Evolutionary conservation across 164 flowering plant genomes (phyloP).

Genomic region (Magnolia officinalis): DNA sequence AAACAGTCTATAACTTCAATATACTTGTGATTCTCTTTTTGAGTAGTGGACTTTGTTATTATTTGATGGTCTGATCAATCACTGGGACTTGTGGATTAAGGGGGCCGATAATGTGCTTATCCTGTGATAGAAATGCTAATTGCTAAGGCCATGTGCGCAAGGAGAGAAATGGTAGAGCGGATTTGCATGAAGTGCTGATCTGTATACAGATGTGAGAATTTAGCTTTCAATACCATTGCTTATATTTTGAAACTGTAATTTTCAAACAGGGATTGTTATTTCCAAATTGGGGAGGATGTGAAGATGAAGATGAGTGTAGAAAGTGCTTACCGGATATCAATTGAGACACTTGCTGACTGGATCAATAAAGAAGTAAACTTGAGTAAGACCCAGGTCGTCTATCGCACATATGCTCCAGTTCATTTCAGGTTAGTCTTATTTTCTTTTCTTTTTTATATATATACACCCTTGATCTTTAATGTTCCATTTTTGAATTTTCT

Average conservation of each 20-base stretch:
- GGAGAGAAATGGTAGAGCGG: too few species aligned
- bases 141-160: too few species aligned
- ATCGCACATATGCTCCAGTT: constrained; percentile 83
- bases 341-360: constrained; percentile 67
- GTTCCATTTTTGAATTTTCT: background rate
- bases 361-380: constrained; percentile 49
- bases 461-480: background rate
- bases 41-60: too few species aligned
- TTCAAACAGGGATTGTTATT: constrained; percentile 76
- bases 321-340: constrained; percentile 53
- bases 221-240: background rate
- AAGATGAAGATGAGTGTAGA: constrained; percentile 65
- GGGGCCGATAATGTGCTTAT: too few species aligned
- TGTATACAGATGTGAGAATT: background rate
- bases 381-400: constrained; percentile 72
- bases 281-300: constrained; percentile 68
- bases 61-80: too few species aligned
- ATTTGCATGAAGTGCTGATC: background rate
- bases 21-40: too few species aligned
- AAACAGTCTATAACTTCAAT: too few species aligned
- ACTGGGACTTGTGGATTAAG: too few species aligned
- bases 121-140: too few species aligned
- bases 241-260: background rate
- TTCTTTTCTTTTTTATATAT: background rate
- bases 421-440: constrained; percentile 74